Conservation (phyloP, 2,329 filamentous ascomycete genomes). For the Aspergillus tanneri region DNA sequence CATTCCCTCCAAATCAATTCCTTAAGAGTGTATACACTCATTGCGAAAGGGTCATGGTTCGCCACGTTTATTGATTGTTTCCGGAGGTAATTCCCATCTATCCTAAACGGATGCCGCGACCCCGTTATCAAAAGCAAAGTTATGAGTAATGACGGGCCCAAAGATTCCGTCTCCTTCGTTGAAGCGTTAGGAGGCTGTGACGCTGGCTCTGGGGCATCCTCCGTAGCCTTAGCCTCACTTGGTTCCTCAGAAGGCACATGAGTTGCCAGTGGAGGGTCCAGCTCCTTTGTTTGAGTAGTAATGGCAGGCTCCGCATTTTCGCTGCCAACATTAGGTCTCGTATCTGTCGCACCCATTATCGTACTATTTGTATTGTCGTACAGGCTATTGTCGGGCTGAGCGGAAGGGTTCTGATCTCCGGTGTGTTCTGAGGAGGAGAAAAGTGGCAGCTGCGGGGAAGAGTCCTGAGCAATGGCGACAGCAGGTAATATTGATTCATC, state of each 20-base stretch:
- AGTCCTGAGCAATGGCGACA: slow-evolving; percentile 21
- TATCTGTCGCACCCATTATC: slow-evolving; percentile 13
- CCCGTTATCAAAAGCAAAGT: slow-evolving; percentile 80
- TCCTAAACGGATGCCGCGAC: slow-evolving; percentile 82
- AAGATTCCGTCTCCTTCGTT: slow-evolving; percentile 39
- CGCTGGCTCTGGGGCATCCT: slow-evolving; percentile 20
- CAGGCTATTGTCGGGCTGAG: slow-evolving; percentile 15
- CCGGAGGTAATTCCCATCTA: slow-evolving; percentile 80
- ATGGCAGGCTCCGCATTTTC: slow-evolving; percentile 21
- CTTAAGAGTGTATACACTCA: slow-evolving; percentile 91
- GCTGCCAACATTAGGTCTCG: slow-evolving; percentile 24
- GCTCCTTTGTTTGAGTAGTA: slow-evolving; percentile 15
- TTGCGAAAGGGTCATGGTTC: slow-evolving; percentile 77
- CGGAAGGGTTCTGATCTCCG: slow-evolving; percentile 13
- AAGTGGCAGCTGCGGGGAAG: slow-evolving; percentile 16
- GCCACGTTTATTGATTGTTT: slow-evolving; percentile 78
- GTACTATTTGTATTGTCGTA: slow-evolving; percentile 9
- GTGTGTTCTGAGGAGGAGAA: slow-evolving; percentile 12
- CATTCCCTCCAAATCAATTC: slow-evolving; percentile 92
- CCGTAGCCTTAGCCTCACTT: slow-evolving; percentile 24
- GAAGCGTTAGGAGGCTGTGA: slow-evolving; percentile 28
- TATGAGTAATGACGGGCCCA: slow-evolving; percentile 53
- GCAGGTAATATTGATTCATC: slow-evolving; percentile 19
- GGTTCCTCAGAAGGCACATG: slow-evolving; percentile 21
- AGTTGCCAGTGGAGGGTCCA: slow-evolving; percentile 11